phyloP scores from a whole-genome alignment of 148 eudicot species.

The Chenopodium formosanum region DNA sequence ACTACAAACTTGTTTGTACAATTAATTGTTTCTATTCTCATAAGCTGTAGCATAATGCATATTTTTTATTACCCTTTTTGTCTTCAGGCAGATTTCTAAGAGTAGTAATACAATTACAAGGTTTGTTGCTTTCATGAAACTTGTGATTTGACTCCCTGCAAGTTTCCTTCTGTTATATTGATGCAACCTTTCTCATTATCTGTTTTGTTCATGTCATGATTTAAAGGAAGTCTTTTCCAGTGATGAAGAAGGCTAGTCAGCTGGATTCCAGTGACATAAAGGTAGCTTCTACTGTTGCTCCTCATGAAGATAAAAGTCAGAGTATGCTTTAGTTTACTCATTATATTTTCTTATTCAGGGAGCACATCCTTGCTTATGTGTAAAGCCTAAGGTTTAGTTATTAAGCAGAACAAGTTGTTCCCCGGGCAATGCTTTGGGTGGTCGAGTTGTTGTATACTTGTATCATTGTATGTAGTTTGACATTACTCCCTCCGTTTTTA shows the following conservation, averaged over 20 bases:
- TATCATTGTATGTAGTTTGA: no score
- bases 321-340: conserved; percentile 10
- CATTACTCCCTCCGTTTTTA: no score
- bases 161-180: conserved; percentile 3
- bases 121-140: conserved; percentile 26
- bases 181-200: conserved; percentile 9
- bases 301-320: not conserved
- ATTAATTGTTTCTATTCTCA: not conserved
- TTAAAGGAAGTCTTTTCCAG: conserved; percentile 69
- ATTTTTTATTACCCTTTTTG: conserved; percentile 8
- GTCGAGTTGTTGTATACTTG: no score
- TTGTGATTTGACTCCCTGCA: conserved; percentile 9
- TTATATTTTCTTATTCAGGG: not conserved
- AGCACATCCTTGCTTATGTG: not conserved
- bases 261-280: conserved; percentile 27
- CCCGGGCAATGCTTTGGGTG: no score
- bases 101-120: conserved; percentile 41
- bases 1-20: not conserved
- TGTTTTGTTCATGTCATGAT: conserved; percentile 20
- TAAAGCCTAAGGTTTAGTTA: conserved; percentile 2
- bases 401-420: not conserved
- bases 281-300: conserved; percentile 21
- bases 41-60: not conserved
- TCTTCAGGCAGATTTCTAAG: conserved; percentile 38
- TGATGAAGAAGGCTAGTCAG: conserved; percentile 37